phyloP scores from a whole-genome alignment of 805 yeast genomes.

The Spathaspora arborariae region DNA sequence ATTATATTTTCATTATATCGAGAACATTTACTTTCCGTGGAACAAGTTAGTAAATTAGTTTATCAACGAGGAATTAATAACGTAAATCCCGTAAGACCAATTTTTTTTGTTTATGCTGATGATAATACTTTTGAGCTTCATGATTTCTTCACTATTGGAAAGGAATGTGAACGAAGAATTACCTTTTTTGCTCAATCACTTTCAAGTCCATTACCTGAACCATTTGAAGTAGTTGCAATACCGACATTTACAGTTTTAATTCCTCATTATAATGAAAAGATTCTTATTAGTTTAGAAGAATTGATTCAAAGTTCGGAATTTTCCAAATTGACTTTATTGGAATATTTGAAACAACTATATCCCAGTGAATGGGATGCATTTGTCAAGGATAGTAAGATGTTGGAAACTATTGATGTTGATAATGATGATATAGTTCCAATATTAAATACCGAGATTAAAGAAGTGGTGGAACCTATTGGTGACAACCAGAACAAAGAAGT shows the following conservation, averaged over 20 bases:
- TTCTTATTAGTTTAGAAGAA: conserved; percentile 41
- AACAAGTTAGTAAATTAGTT: conserved; percentile 36
- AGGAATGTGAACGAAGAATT: conserved; percentile 51
- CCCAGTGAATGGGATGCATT: conserved; percentile 79
- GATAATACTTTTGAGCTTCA: conserved; percentile 33
- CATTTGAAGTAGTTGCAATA: conserved; percentile 44
- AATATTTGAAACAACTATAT: conserved; percentile 69
- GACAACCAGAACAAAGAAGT: conserved; percentile 37
- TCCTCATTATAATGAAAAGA: conserved; percentile 52
- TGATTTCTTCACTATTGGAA: conserved; percentile 40
- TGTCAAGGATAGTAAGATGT: conserved; percentile 64
- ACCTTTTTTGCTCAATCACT: conserved; percentile 53
- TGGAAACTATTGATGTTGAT: conserved; percentile 5
- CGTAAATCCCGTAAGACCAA: conserved; percentile 32
- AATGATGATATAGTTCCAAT: neutral
- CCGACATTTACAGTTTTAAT: conserved; percentile 50
- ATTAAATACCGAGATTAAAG: neutral
- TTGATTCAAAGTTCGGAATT: conserved; percentile 42
- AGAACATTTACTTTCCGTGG: conserved; percentile 36
- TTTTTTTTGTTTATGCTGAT: conserved; percentile 48
- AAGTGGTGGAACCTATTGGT: neutral
- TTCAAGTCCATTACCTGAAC: conserved; percentile 46
- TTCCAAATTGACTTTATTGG: conserved; percentile 59
- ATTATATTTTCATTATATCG: conserved; percentile 28
- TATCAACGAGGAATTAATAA: conserved; percentile 21